Conservation (phyloP, 345 rosid genomes). For the Populus tremula region DNA sequence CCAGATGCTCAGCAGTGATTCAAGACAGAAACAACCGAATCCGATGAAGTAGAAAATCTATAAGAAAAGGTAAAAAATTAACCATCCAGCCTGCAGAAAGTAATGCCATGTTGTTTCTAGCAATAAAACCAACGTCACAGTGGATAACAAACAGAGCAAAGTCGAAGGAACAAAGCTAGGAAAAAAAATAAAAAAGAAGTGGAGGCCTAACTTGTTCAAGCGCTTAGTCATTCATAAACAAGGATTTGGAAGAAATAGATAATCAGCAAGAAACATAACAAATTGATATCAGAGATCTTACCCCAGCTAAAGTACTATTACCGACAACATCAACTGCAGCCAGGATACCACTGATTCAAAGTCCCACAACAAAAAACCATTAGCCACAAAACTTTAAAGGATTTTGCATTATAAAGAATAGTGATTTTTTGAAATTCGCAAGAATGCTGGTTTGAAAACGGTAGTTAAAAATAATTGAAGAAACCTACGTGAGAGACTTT, state of each 20-base stretch:
- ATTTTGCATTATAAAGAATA: background rate
- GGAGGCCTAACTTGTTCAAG: background rate
- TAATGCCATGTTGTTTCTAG: background rate
- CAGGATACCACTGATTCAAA: conserved; percentile 29
- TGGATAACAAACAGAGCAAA: background rate
- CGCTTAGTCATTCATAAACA: background rate
- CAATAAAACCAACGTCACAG: background rate
- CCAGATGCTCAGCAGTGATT: conserved; percentile 29
- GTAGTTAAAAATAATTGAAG: background rate
- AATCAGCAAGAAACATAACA: background rate
- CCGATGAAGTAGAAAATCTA: conserved; percentile 37
- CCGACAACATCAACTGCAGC: conserved; percentile 28
- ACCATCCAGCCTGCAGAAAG: background rate
- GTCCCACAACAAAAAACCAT: conserved; percentile 2
- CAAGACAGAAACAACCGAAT: conserved; percentile 31
- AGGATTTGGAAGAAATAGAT: background rate
- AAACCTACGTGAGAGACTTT: conserved; percentile 33
- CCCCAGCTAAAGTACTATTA: conserved; percentile 24
- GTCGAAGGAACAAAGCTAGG: background rate
- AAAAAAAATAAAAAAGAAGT: background rate
- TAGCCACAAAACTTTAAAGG: background rate
- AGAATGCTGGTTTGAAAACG: no score
- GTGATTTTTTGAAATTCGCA: background rate
- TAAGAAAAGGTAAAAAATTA: background rate
- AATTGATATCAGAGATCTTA: conserved; percentile 7